Evolutionary conservation across 257 asterid species (phyloP).

Genomic region (Handroanthus guayacan): DNA sequence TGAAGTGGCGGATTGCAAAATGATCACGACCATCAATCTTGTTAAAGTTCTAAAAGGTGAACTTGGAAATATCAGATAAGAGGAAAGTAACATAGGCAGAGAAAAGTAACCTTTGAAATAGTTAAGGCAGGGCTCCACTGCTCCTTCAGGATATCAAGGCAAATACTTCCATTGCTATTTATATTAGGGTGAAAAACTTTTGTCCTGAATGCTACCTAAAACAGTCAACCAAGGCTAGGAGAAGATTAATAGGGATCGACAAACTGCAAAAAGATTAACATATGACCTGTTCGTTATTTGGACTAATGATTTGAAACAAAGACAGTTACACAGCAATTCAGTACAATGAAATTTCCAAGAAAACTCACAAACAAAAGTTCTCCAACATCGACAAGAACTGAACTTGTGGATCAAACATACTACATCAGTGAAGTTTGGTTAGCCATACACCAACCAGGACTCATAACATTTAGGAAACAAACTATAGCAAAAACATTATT

Average conservation of each 20-base stretch:
- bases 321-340: not conserved
- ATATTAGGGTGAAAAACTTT: constrained; percentile 49
- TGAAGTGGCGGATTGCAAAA: not conserved
- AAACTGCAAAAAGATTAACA: not conserved
- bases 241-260: not conserved
- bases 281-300: not conserved
- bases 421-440: not conserved
- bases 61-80: not conserved
- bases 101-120: constrained; percentile 42
- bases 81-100: not conserved
- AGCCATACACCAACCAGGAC: not conserved
- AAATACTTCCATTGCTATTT: constrained; percentile 47
- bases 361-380: not conserved
- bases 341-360: not conserved
- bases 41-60: not conserved
- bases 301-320: not conserved
- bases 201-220: constrained; percentile 45
- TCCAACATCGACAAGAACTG: not conserved
- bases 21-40: not conserved
- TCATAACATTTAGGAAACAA: not conserved
- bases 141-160: constrained; percentile 50
- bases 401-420: not conserved
- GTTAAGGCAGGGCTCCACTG: constrained; percentile 52
- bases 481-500: not conserved
- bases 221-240: not conserved